Percentiles rank a stretch among this genome's conserved stretches.
Conservation (phyloP, 768 basidiomycete species). For the Serendipita indica region DNA sequence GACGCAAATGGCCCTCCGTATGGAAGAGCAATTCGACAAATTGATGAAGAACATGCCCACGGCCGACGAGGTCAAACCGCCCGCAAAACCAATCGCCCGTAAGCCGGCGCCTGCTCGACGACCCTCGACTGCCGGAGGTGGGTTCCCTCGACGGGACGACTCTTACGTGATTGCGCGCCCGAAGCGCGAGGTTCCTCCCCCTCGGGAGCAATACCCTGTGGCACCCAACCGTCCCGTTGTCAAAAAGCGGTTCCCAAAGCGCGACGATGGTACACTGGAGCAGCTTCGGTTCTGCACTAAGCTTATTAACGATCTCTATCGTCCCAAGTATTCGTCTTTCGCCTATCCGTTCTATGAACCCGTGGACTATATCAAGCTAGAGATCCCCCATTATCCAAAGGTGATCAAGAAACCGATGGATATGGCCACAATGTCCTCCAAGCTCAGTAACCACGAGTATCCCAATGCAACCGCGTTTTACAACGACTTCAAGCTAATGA, state of each 20-base stretch:
- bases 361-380: slow-evolving; percentile 69
- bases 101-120: slow-evolving; percentile 39
- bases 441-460: slow-evolving; percentile 68
- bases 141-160: slow-evolving; percentile 61
- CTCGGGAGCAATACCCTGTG: slow-evolving; percentile 81
- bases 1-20: slow-evolving; percentile 58
- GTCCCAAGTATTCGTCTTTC: slow-evolving; percentile 57
- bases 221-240: slow-evolving; percentile 53
- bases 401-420: slow-evolving; percentile 95
- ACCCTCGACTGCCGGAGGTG: slow-evolving; percentile 65
- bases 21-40: slow-evolving; percentile 80
- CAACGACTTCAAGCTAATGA: slow-evolving; percentile 87
- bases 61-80: slow-evolving; percentile 42
- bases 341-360: slow-evolving; percentile 87
- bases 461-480: slow-evolving; percentile 64
- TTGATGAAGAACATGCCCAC: slow-evolving; percentile 71
- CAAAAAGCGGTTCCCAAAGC: slow-evolving; percentile 33
- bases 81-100: slow-evolving; percentile 31
- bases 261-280: slow-evolving; percentile 56
- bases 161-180: slow-evolving; percentile 49
- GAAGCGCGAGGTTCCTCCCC: slow-evolving; percentile 91
- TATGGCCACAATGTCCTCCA: slow-evolving; percentile 71
- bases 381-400: slow-evolving; percentile 73
- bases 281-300: slow-evolving; percentile 75
- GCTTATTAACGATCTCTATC: slow-evolving; percentile 56